Evolutionary conservation across 306 rosid genomes (phyloP).

Genomic region (Quercus dentata): DNA sequence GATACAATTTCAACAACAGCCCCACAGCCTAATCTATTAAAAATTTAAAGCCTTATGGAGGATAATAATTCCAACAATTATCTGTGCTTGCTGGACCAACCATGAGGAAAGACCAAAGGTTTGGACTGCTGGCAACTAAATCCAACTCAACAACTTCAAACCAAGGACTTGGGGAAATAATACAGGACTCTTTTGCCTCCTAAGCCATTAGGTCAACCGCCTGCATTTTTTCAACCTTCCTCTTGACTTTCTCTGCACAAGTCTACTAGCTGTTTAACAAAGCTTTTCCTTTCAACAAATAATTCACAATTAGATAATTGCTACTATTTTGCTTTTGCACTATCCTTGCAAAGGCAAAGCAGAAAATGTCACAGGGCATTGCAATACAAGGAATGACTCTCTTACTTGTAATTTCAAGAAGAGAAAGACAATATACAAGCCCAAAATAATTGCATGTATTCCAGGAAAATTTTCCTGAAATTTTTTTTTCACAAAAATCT

Average conservation of each 20-base stretch:
- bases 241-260: background rate
- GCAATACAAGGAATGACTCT: background rate
- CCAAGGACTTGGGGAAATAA: background rate
- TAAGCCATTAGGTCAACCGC: background rate
- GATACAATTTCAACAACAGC: background rate
- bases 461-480: background rate
- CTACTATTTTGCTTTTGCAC: background rate
- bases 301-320: background rate
- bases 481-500: background rate
- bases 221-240: too few relatives aligned
- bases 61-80: background rate
- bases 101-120: background rate
- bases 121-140: background rate
- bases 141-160: background rate
- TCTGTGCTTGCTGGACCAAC: background rate
- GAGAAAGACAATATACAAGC: background rate
- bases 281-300: background rate
- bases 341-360: background rate
- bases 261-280: background rate
- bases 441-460: background rate
- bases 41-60: background rate
- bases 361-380: background rate
- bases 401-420: background rate
- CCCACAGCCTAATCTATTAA: background rate
- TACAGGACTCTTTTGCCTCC: background rate